Conservation (phyloP, 2,329 filamentous ascomycete species). For the Amauroascus niger region DNA sequence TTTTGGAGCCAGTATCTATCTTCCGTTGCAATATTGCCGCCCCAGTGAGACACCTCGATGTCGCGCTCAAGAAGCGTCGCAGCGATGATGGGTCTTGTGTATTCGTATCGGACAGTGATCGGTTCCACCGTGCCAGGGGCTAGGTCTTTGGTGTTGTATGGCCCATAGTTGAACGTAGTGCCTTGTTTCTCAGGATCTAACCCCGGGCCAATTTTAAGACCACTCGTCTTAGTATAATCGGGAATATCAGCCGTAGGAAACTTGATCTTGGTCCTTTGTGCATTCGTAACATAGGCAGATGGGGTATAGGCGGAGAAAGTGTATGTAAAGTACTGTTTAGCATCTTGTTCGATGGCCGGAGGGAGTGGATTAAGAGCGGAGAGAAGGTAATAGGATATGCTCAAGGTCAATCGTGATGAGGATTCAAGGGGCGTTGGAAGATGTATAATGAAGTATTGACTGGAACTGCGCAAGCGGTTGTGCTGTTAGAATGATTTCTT, state of each 20-base stretch:
- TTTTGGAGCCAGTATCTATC: conserved; percentile 86
- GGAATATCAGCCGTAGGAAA: conserved; percentile 67
- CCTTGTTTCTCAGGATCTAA: conserved; percentile 70
- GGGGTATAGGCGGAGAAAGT: conserved; percentile 75
- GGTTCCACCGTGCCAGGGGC: conserved; percentile 65
- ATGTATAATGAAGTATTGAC: conserved; percentile 75
- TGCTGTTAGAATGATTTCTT: neutral
- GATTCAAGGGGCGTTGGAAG: conserved; percentile 67
- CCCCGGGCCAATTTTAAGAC: conserved; percentile 46
- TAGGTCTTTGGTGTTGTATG: conserved; percentile 60
- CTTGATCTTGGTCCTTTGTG: conserved; percentile 97
- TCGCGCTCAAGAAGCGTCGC: conserved; percentile 74
- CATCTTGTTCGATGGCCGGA: conserved; percentile 68
- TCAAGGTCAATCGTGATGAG: conserved; percentile 70
- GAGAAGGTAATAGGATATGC: conserved; percentile 74
- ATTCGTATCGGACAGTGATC: conserved; percentile 80
- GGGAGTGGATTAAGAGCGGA: conserved; percentile 73
- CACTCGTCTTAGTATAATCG: conserved; percentile 68
- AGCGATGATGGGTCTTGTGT: conserved; percentile 81
- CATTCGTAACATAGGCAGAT: conserved; percentile 73
- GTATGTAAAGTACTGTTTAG: conserved; percentile 78
- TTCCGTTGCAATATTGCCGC: conserved; percentile 89
- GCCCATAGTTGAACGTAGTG: conserved; percentile 77
- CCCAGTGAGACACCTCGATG: conserved; percentile 95
- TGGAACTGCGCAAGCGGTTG: conserved; percentile 43